These are phyloP conservation scores for Verruconis gallopava DNA, from an alignment of 2,329 filamentous ascomycete genomes.

Conservation along the genomic window DNA sequence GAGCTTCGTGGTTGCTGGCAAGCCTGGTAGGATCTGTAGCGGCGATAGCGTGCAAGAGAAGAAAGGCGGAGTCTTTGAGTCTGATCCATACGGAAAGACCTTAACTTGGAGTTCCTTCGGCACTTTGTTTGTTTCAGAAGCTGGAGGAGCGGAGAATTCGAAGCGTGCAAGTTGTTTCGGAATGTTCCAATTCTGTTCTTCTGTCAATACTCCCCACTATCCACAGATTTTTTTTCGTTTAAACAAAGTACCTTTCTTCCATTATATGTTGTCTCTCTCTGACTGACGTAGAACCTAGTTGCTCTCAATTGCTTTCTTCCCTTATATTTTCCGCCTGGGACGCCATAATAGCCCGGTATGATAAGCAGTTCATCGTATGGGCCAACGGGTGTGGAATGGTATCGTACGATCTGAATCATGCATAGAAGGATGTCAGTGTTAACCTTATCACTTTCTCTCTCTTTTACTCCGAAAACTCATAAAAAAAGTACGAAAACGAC, in stretches of 20 bases:
- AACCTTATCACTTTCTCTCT: no score
- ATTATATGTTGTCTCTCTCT: conserved; percentile 9
- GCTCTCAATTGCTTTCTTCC: conserved; percentile 2
- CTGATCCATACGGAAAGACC: conserved; percentile 4
- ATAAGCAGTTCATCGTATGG: conserved; percentile 10
- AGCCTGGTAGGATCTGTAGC: neutral
- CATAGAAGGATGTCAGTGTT: no score
- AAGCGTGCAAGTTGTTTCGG: conserved; percentile 10
- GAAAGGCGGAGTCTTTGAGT: neutral
- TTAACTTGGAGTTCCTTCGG: neutral
- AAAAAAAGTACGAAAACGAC: no score
- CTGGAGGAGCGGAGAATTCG: neutral
- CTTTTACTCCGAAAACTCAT: no score
- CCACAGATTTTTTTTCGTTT: neutral
- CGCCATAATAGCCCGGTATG: conserved; percentile 3
- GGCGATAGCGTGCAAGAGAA: conserved; percentile 3
- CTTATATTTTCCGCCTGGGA: neutral
- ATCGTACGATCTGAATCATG: conserved; percentile 7
- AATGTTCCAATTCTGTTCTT: conserved; percentile 9
- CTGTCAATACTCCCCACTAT: neutral
- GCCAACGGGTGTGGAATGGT: conserved; percentile 1
- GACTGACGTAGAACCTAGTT: conserved; percentile 9
- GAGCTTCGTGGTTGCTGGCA: neutral
- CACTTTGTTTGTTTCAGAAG: neutral
- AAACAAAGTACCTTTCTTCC: neutral